Base-by-base conservation (phyloP, 768 basidiomycete species). In the Stropharia rugosoannulata region DNA sequence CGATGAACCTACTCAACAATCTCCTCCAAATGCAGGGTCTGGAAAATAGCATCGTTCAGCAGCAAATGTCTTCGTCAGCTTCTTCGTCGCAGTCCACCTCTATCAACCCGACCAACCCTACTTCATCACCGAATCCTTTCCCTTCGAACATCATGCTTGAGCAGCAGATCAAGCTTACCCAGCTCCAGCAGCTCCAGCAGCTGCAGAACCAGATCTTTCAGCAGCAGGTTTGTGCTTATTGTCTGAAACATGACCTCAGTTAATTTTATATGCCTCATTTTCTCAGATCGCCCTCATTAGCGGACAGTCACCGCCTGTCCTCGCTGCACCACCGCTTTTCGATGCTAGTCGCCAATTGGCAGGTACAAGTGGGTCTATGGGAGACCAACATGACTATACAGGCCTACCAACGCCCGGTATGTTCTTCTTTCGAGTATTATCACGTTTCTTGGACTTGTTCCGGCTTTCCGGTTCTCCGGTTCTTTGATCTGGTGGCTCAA, bases 191-290 rank as follows among this genome's bases (percentile, higher is more conserved):
- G 67, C 75, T 89, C 8, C 89, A 88, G 65, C 85, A 89, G 67
- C 75, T 87, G 11, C 90, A 95, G 65, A 86, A 86, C 55, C 88
- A 92, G 75, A 89, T 93, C 57, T 90, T 93, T 56, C 92, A 94
- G 64, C 92, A 94, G 66, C 93, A 94, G 85, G 93, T 88, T 54
- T 58, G 82, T 66, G 49, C 47, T 19, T 39, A 40, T 46, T 49
- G 51, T 49, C 51, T 40, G 59, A 18, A 41, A 22, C 37, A 47
- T 27, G 35, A 42, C 50, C 32, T 56, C 48, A 36, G 16, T 41
- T 19, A 32, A 32, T 50, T 43, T 29, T 43, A 64, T 57, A 49
- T 51, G 60, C 57, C 35, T 56, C 43, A 8, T 51, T 57, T 38
- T 36, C 46, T 47, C 57, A 87, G 87, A 86, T 89, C 62, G 87